phyloP scores from a whole-genome alignment of 352 stramenopile genomes.

The Pythium aquatile region DNA sequence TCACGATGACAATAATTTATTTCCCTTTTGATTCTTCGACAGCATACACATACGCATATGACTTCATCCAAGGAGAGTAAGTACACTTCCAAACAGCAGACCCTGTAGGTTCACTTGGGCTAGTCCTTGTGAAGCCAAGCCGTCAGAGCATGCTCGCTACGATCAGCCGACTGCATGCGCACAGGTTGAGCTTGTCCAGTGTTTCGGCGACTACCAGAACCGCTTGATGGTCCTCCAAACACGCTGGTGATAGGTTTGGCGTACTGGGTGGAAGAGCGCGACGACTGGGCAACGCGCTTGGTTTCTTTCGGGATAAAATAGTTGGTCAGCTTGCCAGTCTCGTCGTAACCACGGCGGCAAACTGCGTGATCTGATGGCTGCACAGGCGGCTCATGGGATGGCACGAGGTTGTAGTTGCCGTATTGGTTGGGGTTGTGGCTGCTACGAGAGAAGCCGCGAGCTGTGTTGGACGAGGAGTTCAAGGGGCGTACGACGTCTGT shows the following conservation, averaged over 20 bases:
- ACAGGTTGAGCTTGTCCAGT: conserved; percentile 25
- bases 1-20: conserved; percentile 24
- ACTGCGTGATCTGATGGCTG: conserved; percentile 35
- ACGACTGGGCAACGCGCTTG: conserved; percentile 22
- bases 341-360: conserved; percentile 66
- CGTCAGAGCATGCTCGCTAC: conserved; percentile 58
- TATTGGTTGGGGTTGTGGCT: conserved; percentile 73
- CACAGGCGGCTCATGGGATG: conserved; percentile 41
- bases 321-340: conserved; percentile 76
- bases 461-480: conserved; percentile 28
- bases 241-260: conserved; percentile 38
- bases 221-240: conserved; percentile 41
- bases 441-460: conserved; percentile 38
- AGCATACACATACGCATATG: neutral
- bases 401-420: conserved; percentile 56
- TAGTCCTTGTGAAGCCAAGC: conserved; percentile 62
- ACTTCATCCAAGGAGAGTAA: neutral
- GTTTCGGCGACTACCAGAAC: neutral
- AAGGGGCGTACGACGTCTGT: conserved; percentile 63
- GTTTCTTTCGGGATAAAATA: conserved; percentile 68
- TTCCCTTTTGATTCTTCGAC: neutral
- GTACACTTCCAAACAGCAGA: conserved; percentile 1
- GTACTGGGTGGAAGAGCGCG: conserved; percentile 23
- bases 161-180: conserved; percentile 23
- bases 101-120: neutral